Conservation (phyloP, 148 eudicot species). For the Rhododendron simsii region DNA sequence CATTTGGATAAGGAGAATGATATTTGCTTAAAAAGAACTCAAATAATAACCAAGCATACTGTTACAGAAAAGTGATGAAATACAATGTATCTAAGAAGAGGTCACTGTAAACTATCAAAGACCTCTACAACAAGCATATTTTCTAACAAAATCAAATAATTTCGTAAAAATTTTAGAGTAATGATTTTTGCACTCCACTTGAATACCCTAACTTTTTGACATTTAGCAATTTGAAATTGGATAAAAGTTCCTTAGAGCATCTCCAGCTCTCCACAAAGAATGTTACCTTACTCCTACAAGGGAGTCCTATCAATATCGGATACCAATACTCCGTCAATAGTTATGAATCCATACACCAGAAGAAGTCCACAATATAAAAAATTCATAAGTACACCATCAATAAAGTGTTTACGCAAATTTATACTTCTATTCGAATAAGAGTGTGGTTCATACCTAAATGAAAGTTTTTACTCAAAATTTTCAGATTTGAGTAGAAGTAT, state of each 20-base stretch:
- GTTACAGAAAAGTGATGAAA: neutral
- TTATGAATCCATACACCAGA: neutral
- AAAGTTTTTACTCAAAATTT: neutral
- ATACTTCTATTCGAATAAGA: neutral
- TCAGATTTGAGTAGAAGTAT: neutral
- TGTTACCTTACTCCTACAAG: no score
- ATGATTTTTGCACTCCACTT: neutral
- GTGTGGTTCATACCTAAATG: no score
- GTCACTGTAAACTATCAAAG: neutral
- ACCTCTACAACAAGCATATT: neutral
- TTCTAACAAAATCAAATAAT: no score
- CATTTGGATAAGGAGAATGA: neutral
- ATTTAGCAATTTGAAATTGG: neutral
- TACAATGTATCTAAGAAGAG: no score
- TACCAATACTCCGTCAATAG: neutral
- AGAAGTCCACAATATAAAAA: neutral
- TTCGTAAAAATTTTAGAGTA: no score
- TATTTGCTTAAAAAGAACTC: neutral
- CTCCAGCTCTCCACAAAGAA: neutral
- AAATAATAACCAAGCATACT: neutral
- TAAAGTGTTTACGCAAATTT: neutral
- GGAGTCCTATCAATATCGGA: neutral
- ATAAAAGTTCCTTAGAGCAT: neutral
- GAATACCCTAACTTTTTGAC: neutral
- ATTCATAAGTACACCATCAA: neutral